phyloP scores from a whole-genome alignment of 1,284 basidiomycete species.

The Quambalaria eucalypti region DNA sequence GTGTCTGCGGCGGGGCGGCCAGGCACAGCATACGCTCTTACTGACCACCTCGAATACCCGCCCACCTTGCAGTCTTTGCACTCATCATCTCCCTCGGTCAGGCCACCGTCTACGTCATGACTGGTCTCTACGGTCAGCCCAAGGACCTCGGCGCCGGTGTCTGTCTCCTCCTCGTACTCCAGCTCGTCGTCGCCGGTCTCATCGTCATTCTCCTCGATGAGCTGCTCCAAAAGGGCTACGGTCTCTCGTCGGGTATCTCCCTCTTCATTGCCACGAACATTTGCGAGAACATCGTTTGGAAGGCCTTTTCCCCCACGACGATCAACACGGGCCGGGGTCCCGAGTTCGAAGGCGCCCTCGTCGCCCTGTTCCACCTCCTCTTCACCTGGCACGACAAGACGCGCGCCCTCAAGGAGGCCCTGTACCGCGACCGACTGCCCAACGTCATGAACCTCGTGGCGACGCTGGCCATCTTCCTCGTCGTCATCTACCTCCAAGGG shows the following conservation, averaged over 20 bases:
- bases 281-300: slow-evolving; percentile 98
- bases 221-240: slow-evolving; percentile 96
- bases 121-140: slow-evolving; percentile 91
- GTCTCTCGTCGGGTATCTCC: slow-evolving; percentile 94
- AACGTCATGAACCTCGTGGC: slow-evolving; percentile 97
- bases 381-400: slow-evolving; percentile 99
- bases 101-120: slow-evolving; percentile 92
- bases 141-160: slow-evolving; percentile 90
- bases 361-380: slow-evolving; percentile 91
- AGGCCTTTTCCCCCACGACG: slow-evolving; percentile 95
- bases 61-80: slow-evolving; percentile 74
- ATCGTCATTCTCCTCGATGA: slow-evolving; percentile 98
- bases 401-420: slow-evolving; percentile 90
- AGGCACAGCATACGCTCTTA: not conserved
- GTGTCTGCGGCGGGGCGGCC: too few relatives aligned
- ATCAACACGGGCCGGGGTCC: slow-evolving; percentile 96
- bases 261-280: slow-evolving; percentile 99
- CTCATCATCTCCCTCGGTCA: slow-evolving; percentile 93
- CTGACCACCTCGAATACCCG: too few relatives aligned
- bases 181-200: slow-evolving; percentile 83
- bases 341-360: slow-evolving; percentile 93
- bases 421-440: slow-evolving; percentile 92
- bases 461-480: slow-evolving; percentile 80
- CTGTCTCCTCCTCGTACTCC: slow-evolving; percentile 85
- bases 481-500: slow-evolving; percentile 95